Evolutionary conservation across 805 yeast genomes (phyloP).

Genomic region (Candida broadrunensis): DNA sequence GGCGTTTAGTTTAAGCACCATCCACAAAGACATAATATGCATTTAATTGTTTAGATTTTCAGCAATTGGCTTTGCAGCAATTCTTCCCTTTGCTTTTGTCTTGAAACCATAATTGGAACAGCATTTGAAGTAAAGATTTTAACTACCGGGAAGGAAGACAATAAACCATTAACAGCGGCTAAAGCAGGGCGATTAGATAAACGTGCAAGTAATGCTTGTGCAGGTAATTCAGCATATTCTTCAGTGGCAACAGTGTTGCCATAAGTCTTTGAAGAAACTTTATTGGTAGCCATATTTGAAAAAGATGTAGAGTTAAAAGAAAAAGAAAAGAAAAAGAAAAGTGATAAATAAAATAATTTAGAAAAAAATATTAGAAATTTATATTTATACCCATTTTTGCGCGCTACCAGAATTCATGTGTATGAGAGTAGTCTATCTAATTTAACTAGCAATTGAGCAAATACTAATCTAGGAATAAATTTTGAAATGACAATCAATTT

Average conservation of each 20-base stretch:
- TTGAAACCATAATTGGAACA: slow-evolving; percentile 53
- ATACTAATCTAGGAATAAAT: background rate
- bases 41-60: no score
- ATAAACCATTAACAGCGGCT: slow-evolving; percentile 55
- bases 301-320: background rate
- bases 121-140: slow-evolving; percentile 60
- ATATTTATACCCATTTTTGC: background rate
- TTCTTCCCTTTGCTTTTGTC: slow-evolving; percentile 21
- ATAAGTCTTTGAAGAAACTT: background rate
- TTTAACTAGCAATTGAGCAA: background rate
- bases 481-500: slow-evolving; percentile 9
- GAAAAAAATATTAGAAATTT: background rate
- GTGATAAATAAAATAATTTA: background rate
- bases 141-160: slow-evolving; percentile 57
- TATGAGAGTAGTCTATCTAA: background rate
- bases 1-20: no score
- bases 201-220: slow-evolving; percentile 51
- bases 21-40: no score
- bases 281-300: background rate
- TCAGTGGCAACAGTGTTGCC: background rate
- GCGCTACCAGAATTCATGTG: background rate
- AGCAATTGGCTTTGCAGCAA: background rate
- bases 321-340: background rate
- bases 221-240: slow-evolving; percentile 21
- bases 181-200: slow-evolving; percentile 52